These are phyloP conservation scores for Lanmaoa pseudosensibilis DNA, from an alignment of 768 basidiomycete genomes.

Conservation along the genomic window DNA sequence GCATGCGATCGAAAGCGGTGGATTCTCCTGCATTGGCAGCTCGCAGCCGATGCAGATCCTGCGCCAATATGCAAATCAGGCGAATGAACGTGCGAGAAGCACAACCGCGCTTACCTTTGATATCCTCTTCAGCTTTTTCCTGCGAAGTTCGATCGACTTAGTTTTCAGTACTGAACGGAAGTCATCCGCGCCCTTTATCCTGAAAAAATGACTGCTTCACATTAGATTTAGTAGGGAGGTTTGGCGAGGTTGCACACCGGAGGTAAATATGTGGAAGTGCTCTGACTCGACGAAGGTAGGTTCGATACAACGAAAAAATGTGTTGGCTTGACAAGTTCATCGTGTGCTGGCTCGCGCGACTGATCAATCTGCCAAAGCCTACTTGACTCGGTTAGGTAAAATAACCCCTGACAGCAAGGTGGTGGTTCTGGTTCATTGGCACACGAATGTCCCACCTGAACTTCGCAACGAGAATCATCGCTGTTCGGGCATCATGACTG, in stretches of 20 bases:
- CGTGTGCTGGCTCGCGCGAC: background rate
- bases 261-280: conserved; percentile 48
- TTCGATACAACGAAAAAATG: conserved; percentile 38
- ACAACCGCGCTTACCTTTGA: conserved; percentile 42
- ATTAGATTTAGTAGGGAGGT: background rate
- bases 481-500: too few species aligned
- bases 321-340: conserved; percentile 6
- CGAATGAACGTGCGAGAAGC: background rate
- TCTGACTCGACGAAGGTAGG: conserved; percentile 41
- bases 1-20: conserved; percentile 53
- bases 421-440: too few species aligned
- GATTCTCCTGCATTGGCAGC: conserved; percentile 52
- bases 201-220: conserved; percentile 58
- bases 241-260: conserved; percentile 34
- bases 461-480: too few species aligned
- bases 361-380: too few species aligned
- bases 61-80: background rate
- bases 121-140: conserved; percentile 48
- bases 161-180: conserved; percentile 47
- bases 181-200: conserved; percentile 57
- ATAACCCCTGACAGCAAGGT: background rate
- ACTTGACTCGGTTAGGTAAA: background rate
- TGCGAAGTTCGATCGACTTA: conserved; percentile 30
- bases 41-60: conserved; percentile 57
- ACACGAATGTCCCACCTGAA: too few species aligned